These are phyloP conservation scores for Lagenidium giganteum DNA, from an alignment of 352 stramenopile species.

Conservation along the genomic window DNA sequence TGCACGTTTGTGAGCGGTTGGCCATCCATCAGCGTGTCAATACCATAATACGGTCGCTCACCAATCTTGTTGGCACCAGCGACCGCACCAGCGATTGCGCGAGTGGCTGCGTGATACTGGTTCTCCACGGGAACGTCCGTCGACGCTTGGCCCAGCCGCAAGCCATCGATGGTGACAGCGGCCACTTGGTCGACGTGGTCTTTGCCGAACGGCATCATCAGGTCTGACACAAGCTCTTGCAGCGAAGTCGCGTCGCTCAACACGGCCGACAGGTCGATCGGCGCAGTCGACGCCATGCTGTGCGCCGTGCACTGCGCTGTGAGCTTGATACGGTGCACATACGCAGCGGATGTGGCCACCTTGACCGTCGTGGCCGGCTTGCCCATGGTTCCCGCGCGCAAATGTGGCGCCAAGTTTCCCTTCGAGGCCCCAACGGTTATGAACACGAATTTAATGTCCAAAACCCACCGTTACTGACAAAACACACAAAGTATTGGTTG, in stretches of 20 bases:
- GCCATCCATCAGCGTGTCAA: neutral
- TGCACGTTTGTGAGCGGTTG: no score
- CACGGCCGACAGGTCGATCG: slow-evolving; percentile 32
- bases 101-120: slow-evolving; percentile 25
- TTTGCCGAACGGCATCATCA: slow-evolving; percentile 35
- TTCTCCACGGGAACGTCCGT: neutral
- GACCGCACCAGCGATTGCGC: slow-evolving; percentile 38
- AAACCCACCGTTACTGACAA: no score
- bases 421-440: no score
- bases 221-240: slow-evolving; percentile 27
- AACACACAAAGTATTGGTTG: no score
- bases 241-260: slow-evolving; percentile 27
- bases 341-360: slow-evolving; percentile 12
- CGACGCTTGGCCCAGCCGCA: neutral
- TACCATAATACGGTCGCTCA: slow-evolving; percentile 3
- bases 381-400: no score
- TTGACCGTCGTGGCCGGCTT: no score
- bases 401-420: no score
- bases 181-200: slow-evolving; percentile 39
- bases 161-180: slow-evolving; percentile 32
- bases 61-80: slow-evolving; percentile 35
- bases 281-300: slow-evolving; percentile 21
- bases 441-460: no score
- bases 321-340: slow-evolving; percentile 39
- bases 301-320: slow-evolving; percentile 24